Base-by-base conservation (phyloP, 2,329 filamentous ascomycete genomes). In the Penicillium expansum region DNA sequence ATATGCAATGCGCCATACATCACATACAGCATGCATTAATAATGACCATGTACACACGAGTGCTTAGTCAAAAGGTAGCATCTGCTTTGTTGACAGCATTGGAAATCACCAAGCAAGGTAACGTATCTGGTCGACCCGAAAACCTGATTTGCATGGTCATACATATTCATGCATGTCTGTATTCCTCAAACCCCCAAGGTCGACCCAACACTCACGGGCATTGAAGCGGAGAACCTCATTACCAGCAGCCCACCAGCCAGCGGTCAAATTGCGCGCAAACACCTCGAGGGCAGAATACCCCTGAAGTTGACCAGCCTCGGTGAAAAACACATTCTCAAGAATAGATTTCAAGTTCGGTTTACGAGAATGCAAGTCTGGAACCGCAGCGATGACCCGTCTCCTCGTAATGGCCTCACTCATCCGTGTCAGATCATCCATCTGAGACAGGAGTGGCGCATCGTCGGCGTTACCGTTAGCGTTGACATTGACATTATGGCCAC, bases 221-320 rank as follows among this genome's bases (percentile, higher is more conserved):
- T 86, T 86, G 65, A 82, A 86, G 64, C 82, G 85, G 41, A 86
- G 67, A 11, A 82, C 84, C 64, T 88, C 83, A 68, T 87, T 79
- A 2, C 85, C 85, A 79, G 81, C 85, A 22, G 80, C 79, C 74
- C 77, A 84, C 85, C 85, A 87, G 1, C 83, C 84, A 30, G 79
- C 76, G 0, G 85, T 84, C 33, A 85, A 70, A 65, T 83, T 78
- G 22, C 85, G 72, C 4, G 84, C 82, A 72, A 87, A 88, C 0
- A 87, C 74, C 67, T 88, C 85, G 41, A 87, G 65, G 3, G 80
- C 83, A 41, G 74, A 70, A 64, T 84, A 83, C 18, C 22, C 37
- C 51, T 27, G 16, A 3, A 10, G 35, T 24, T 1, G 20, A 42
- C 16, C 8, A 48, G 47, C 27, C 18, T 51, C 18, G 1, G 3